Evolutionary conservation across 768 basidiomycete genomes (phyloP), one percentile per base, ranked within the genome.

Genomic region (Clavaria fumosa): DNA sequence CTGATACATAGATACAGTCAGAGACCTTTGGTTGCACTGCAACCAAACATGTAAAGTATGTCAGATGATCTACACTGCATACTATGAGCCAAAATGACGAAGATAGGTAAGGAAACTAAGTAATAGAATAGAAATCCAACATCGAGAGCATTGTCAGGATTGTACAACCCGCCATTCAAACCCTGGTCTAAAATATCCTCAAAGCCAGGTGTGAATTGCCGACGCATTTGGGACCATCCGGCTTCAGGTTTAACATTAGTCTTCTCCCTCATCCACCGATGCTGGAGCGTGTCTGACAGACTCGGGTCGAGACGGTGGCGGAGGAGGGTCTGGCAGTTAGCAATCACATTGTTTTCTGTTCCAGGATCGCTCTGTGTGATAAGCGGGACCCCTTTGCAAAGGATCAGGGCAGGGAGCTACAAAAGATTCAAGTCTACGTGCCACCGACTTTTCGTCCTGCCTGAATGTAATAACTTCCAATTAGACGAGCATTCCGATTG

Each of bases 361-460:
- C 64, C 65, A 2, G 49, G 59, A 47, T 67, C 63, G 39, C 62
- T 65, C 37, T 66, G 65, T 0, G 64, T 64, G 0, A 62, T 38
- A 0, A 67, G 39, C 3, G 65, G 60, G 1, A 66, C 46, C 31
- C 26, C 56, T 58, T 21, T 36, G 19, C 28, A 15, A 43, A 36
- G 26, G 26, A n/a, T n/a, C n/a, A n/a, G 9, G 26, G 26, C 9
- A 28, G 23, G 40, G 17, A 45, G 26, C 26, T 9, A 9, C 26
- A 14, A 28, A 28, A 14, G 9, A 28, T 28, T 14, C 26, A 14
- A 28, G 26, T 28, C 26, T 14, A 28, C 9, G 26, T 28, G 26
- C 26, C 11, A 33, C 11, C 15, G 35, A 15, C 44, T 43, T 20
- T 35, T 50, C 49, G 41, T 4, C 48, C 49, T 12, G 38, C 10